Percentiles rank a stretch among this genome's conserved stretches.
Conservation (phyloP, 305 asterid genomes). For the Ilex paraguariensis region DNA sequence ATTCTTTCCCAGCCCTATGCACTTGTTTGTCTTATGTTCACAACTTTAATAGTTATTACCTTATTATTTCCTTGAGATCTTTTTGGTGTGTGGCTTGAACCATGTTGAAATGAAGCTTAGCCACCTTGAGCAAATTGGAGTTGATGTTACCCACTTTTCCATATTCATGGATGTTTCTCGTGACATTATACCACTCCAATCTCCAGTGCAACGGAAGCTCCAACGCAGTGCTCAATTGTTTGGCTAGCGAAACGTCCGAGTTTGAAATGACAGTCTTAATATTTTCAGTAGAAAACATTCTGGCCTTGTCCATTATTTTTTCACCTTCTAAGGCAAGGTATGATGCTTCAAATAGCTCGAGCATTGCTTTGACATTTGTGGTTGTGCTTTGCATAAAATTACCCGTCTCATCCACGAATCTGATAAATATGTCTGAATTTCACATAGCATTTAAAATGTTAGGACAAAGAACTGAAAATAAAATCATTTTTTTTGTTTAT, state of each 20-base stretch:
- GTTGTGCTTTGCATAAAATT: slow-evolving; percentile 5
- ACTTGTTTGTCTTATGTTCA: no score
- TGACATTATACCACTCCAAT: slow-evolving; percentile 31
- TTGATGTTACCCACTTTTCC: not conserved
- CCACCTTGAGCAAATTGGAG: slow-evolving; percentile 17
- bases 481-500: no score
- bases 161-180: slow-evolving; percentile 14
- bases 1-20: no score
- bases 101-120: slow-evolving; percentile 31
- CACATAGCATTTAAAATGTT: not conserved
- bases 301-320: slow-evolving; percentile 13
- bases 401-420: slow-evolving; percentile 21
- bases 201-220: slow-evolving; percentile 21
- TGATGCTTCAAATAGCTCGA: slow-evolving; percentile 37
- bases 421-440: slow-evolving; percentile 26
- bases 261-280: not conserved
- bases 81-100: slow-evolving; percentile 32
- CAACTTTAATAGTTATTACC: slow-evolving; percentile 9
- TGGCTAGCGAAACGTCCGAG: no score
- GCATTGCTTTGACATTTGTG: slow-evolving; percentile 8
- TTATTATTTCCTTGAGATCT: slow-evolving; percentile 29
- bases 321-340: slow-evolving; percentile 29
- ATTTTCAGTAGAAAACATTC: not conserved
- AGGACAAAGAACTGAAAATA: not conserved
- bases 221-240: not conserved